A percentile compares a stretch with the other conserved stretches of the same genome.
These are phyloP conservation scores for Claviceps sp. DNA, from an alignment of 2,329 filamentous ascomycete genomes.

Conservation along the genomic window DNA sequence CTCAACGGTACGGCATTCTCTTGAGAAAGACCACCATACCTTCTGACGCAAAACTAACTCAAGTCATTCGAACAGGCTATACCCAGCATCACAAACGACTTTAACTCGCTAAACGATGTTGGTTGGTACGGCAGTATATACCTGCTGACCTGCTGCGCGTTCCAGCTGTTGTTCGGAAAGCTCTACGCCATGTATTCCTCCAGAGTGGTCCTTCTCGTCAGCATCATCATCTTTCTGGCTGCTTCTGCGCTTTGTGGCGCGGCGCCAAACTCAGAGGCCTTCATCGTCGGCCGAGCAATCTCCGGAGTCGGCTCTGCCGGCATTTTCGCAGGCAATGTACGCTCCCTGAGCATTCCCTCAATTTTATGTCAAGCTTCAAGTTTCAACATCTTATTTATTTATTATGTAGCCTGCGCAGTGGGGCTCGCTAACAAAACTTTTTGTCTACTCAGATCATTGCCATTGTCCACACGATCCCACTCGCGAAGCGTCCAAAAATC, in stretches of 20 bases:
- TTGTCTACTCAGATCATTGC: neutral
- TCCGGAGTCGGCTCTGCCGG: conserved; percentile 32
- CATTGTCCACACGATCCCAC: neutral
- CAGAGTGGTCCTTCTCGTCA: conserved; percentile 14
- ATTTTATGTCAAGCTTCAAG: too few species aligned
- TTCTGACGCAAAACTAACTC: neutral
- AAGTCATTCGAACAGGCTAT: conserved; percentile 21
- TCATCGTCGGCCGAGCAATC: conserved; percentile 37
- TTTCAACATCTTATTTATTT: too few species aligned
- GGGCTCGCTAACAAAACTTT: neutral
- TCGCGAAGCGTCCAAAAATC: neutral
- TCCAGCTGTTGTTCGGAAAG: conserved; percentile 3
- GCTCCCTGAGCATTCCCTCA: neutral
- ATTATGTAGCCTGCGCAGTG: neutral
- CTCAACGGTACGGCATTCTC: neutral
- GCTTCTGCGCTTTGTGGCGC: conserved; percentile 38
- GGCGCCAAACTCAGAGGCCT: conserved; percentile 30
- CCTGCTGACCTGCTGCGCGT: conserved; percentile 42
- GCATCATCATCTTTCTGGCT: conserved; percentile 39
- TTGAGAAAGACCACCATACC: neutral
- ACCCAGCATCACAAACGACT: conserved; percentile 40
- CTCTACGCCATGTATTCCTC: neutral
- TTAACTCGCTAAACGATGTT: conserved; percentile 43
- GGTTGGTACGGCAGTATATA: conserved; percentile 52
- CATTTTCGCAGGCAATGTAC: conserved; percentile 13